Evolutionary conservation across 2,329 filamentous ascomycete genomes (phyloP), one percentile per base, ranked within the genome.

Genomic region (Myriosclerotinia scirpicola): DNA sequence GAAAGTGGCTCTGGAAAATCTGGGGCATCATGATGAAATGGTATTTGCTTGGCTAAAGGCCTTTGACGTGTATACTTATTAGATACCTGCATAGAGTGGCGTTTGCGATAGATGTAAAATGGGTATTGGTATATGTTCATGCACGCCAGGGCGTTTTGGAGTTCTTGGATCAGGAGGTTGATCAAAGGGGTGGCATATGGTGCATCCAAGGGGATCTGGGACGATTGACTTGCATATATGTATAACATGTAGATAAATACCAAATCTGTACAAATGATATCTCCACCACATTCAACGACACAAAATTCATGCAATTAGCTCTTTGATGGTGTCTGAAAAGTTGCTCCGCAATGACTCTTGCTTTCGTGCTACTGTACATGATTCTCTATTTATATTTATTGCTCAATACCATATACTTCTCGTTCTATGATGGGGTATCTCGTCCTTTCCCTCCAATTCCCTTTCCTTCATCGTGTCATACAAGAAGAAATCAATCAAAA

Each of bases 401-500:
- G 26, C 11, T 74, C 67, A 97, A 78, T 97, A 97, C 93, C 93
- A 97, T 69, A 97, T 97, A 75, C 92, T 96, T 76, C 93, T 86
- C 54, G 93, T 97, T 70, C 93, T 84, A 79, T 97, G 93, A 79
- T 97, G 93, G 6, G 92, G 91, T 68, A 92, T 85, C 52, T 80
- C 82, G 75, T 88, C 85, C 65, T 82, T 77, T 63, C 87, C 81
- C 71, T 81, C 77, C 0, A 80, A 81, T 77, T 98, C 94, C 76
- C 90, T 78, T 75, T 92, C 90, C 78, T 98, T 99, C 80, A 95
- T 93, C 22, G 90, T 87, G 79, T 99, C 95, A 76, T 99, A 99
- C 65, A 99, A 81, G 78, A 97, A 97, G 79, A 98, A 99, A 78
- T 99, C 95, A 70, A 99, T 95, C 73, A 99, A 78, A 50, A 98